A percentile compares a stretch with the other conserved stretches of the same genome.
phyloP scores from a whole-genome alignment of 768 basidiomycete species.

The Rhodotorula kratochvilovae region DNA sequence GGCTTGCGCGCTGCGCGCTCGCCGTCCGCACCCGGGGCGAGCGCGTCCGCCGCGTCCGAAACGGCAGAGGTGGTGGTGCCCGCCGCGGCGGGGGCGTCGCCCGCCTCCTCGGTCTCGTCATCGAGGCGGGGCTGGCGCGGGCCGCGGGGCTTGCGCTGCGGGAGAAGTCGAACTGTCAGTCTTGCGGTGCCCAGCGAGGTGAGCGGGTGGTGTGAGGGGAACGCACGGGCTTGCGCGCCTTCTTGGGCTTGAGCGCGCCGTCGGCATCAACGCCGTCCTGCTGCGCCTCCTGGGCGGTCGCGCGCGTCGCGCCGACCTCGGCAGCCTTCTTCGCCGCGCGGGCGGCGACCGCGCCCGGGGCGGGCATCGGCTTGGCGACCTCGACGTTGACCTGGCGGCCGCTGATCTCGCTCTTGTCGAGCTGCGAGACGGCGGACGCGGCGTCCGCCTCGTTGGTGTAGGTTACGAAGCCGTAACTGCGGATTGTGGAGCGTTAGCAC shows the following conservation, averaged over 20 bases:
- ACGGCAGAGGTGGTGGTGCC: conserved; percentile 11
- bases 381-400: conserved; percentile 84
- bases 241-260: conserved; percentile 53
- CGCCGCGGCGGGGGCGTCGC: conserved; percentile 27
- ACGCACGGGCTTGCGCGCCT: conserved; percentile 50
- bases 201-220: neutral
- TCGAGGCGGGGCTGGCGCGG: conserved; percentile 35
- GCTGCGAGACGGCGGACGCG: conserved; percentile 74
- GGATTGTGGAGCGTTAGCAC: neutral
- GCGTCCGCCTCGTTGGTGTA: conserved; percentile 74
- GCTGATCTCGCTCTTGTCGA: conserved; percentile 84
- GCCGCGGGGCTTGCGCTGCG: conserved; percentile 33
- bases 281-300: conserved; percentile 63
- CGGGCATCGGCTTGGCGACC: conserved; percentile 69
- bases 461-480: conserved; percentile 82
- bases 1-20: conserved; percentile 21
- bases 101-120: conserved; percentile 38
- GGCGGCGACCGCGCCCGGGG: conserved; percentile 4
- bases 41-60: conserved; percentile 31
- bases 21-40: conserved; percentile 24
- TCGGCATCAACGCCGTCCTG: conserved; percentile 32
- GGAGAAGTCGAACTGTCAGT: too few relatives aligned
- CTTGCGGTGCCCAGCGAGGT: neutral
- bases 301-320: conserved; percentile 53
- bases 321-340: conserved; percentile 31